Percentiles rank a stretch among this genome's conserved stretches.
Evolutionary conservation across 78 protist genomes (phyloP).

Genomic region (Polysphondylium violaceum): DNA sequence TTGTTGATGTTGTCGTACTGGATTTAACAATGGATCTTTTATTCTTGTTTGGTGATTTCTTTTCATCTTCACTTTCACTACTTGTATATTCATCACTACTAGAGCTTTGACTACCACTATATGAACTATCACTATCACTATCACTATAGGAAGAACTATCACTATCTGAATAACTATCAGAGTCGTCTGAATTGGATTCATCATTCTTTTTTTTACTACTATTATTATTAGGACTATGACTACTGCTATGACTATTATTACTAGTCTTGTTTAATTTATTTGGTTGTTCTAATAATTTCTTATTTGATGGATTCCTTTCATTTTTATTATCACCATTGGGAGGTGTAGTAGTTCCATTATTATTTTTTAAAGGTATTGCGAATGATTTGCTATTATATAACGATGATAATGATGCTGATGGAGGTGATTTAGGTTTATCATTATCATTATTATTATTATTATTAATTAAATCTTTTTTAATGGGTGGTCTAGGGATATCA

Average conservation of each 20-base stretch:
- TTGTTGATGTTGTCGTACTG: background rate
- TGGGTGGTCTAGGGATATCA: no score
- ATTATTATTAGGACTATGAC: background rate
- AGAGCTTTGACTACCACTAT: no score
- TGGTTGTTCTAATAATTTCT: background rate
- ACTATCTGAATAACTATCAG: background rate
- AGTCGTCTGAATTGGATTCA: background rate
- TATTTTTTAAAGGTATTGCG: no score
- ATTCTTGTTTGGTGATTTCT: background rate
- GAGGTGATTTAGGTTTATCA: no score
- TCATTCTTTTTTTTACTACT: background rate
- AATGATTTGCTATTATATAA: no score
- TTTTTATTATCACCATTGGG: no score
- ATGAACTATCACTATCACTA: constrained; percentile 27
- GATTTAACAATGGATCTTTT: background rate
- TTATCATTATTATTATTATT: no score
- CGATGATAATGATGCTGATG: no score
- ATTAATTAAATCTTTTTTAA: no score
- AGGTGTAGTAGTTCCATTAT: no score
- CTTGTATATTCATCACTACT: constrained; percentile 6
- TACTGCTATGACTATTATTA: background rate
- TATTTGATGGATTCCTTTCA: no score
- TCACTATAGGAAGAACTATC: constrained; percentile 3
- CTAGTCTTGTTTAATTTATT: background rate
- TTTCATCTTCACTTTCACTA: background rate